Conservation (phyloP, 805 yeast genomes). For the Scheffersomyces coipomensis region DNA sequence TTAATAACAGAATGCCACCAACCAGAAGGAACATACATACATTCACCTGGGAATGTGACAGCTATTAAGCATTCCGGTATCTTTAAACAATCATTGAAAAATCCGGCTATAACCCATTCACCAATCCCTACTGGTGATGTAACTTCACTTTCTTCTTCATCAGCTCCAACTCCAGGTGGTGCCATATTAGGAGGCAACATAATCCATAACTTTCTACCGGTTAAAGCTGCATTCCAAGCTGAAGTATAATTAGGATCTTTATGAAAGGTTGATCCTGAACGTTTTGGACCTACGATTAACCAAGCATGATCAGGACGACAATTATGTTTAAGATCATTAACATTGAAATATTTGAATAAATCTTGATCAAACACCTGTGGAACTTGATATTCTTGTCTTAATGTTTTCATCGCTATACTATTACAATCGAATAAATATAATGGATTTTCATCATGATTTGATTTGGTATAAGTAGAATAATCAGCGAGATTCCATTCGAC, state of each 20-base stretch:
- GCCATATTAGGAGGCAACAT: constrained; percentile 76
- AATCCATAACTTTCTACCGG: constrained; percentile 81
- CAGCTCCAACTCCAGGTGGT: constrained; percentile 87
- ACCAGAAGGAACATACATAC: constrained; percentile 88
- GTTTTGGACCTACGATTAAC: constrained; percentile 79
- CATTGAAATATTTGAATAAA: constrained; percentile 54
- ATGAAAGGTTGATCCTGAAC: constrained; percentile 89
- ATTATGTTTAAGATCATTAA: constrained; percentile 13
- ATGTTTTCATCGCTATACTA: constrained; percentile 59
- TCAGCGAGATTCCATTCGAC: constrained; percentile 72
- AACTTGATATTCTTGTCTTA: constrained; percentile 50
- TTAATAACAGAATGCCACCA: constrained; percentile 98
- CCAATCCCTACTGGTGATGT: constrained; percentile 91
- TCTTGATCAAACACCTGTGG: constrained; percentile 61
- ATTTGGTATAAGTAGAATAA: constrained; percentile 58
- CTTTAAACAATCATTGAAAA: constrained; percentile 64
- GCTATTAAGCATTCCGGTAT: constrained; percentile 64
- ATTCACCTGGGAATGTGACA: constrained; percentile 77
- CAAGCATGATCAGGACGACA: constrained; percentile 91
- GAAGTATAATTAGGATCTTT: constrained; percentile 89
- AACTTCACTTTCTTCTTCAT: constrained; percentile 78
- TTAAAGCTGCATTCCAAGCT: constrained; percentile 83
- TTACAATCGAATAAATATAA: constrained; percentile 82
- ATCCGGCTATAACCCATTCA: constrained; percentile 86
- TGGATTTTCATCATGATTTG: constrained; percentile 79